phyloP scores from a whole-genome alignment of 768 basidiomycete species.

The Lyophyllum atratum region DNA sequence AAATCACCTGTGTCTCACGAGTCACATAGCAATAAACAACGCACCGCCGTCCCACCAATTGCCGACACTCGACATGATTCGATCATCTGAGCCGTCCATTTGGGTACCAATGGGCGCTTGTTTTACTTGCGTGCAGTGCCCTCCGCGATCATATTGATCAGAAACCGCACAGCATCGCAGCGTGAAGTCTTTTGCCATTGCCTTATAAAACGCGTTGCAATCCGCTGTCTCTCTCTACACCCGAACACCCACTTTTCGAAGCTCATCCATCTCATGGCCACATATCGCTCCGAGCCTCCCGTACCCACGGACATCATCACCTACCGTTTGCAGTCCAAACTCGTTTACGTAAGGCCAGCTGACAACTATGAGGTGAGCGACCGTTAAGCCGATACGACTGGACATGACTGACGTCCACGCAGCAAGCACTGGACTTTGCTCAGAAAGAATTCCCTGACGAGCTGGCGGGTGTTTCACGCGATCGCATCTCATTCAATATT shows the following conservation, averaged over 20 bases:
- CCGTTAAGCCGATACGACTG: background rate
- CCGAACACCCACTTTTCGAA: background rate
- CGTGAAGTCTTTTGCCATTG: too few relatives aligned
- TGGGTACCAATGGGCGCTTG: too few relatives aligned
- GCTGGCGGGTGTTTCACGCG: constrained; percentile 36
- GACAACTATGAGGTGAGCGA: constrained; percentile 41
- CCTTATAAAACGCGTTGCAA: background rate
- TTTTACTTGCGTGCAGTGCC: too few relatives aligned
- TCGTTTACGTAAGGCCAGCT: constrained; percentile 55
- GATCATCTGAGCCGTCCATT: too few relatives aligned
- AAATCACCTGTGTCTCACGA: too few relatives aligned
- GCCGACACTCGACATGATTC: too few relatives aligned
- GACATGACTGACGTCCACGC: background rate
- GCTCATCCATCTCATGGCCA: constrained; percentile 16
- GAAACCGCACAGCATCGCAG: too few relatives aligned
- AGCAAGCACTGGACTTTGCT: constrained; percentile 55
- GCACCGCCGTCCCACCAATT: too few relatives aligned
- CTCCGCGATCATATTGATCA: too few relatives aligned
- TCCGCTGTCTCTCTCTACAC: background rate
- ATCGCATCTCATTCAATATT: constrained; percentile 47
- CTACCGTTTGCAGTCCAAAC: constrained; percentile 41
- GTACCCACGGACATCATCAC: constrained; percentile 48
- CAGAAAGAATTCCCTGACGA: constrained; percentile 49
- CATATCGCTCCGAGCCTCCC: constrained; percentile 21
- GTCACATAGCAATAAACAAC: too few relatives aligned